phyloP scores from a whole-genome alignment of 768 basidiomycete genomes.

The Lactarius pseudohatsudake region DNA sequence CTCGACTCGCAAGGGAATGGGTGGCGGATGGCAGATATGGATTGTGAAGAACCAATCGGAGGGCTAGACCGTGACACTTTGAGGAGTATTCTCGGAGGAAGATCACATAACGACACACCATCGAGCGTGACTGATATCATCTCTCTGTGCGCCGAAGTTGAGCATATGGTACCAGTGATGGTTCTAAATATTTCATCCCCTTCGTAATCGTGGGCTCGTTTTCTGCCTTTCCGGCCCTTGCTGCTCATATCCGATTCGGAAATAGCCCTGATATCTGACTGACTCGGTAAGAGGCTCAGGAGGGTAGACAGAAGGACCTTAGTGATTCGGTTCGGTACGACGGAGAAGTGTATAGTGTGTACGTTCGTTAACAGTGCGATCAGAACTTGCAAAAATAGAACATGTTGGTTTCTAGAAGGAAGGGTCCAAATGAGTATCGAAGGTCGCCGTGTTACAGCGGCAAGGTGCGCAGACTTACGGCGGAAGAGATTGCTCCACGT shows the following conservation, averaged over 20 bases:
- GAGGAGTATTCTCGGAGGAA: not conserved
- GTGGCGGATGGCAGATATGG: conserved; percentile 51
- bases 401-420: conserved; percentile 26
- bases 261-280: conserved; percentile 37
- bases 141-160: conserved; percentile 50
- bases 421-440: conserved; percentile 2
- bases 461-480: conserved; percentile 42
- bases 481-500: conserved; percentile 56
- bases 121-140: conserved; percentile 54
- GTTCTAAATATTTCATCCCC: conserved; percentile 69
- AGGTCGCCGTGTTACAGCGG: not conserved
- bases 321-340: conserved; percentile 25
- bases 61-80: conserved; percentile 35
- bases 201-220: conserved; percentile 67
- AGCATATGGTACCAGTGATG: conserved; percentile 48
- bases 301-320: conserved; percentile 26
- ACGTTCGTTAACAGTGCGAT: conserved; percentile 18
- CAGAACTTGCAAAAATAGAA: conserved; percentile 20
- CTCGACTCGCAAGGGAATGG: conserved; percentile 57
- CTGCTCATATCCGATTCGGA: conserved; percentile 29
- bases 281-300: conserved; percentile 22
- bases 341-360: conserved; percentile 18
- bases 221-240: conserved; percentile 59
- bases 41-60: conserved; percentile 49
- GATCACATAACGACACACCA: conserved; percentile 44